These are phyloP conservation scores for Sporothrix humicola DNA, from an alignment of 2,329 filamentous ascomycete species.

Conservation along the genomic window DNA sequence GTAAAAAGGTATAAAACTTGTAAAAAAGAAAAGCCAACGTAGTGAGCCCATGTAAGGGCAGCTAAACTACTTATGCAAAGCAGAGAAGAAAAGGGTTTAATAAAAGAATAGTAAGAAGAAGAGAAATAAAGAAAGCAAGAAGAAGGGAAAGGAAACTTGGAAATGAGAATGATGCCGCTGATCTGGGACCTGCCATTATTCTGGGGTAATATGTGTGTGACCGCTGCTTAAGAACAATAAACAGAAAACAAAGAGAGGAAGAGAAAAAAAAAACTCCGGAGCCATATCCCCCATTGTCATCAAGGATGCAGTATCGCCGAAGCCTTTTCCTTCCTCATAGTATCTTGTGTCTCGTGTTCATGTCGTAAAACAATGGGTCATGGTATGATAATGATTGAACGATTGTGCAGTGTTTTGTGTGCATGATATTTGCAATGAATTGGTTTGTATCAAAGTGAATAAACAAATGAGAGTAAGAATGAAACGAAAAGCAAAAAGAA, in stretches of 20 bases:
- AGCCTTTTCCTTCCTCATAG: not conserved
- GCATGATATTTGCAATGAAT: too few relatives aligned
- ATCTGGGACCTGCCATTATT: not conserved
- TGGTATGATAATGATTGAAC: not conserved
- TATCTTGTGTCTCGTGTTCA: not conserved
- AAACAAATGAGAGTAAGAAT: conserved; percentile 3
- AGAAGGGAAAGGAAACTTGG: not conserved
- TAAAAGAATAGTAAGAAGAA: not conserved
- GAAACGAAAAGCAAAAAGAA: conserved; percentile 13
- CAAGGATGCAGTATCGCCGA: not conserved
- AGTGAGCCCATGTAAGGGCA: not conserved
- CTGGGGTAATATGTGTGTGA: not conserved
- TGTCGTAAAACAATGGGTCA: not conserved
- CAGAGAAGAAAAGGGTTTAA: not conserved
- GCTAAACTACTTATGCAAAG: not conserved
- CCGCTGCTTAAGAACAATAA: too few relatives aligned
- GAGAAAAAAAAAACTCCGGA: not conserved
- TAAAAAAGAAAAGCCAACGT: not conserved
- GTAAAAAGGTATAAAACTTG: not conserved
- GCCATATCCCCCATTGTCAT: not conserved
- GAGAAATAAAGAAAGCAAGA: not conserved
- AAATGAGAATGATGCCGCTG: not conserved
- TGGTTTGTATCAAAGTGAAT: too few relatives aligned
- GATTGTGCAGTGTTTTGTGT: not conserved
- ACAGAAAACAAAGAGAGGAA: not conserved